A percentile compares a stretch with the other conserved stretches of the same genome.
Evolutionary conservation across 306 rosid species (phyloP).

Genomic region (Sphenostylis stenocarpa): DNA sequence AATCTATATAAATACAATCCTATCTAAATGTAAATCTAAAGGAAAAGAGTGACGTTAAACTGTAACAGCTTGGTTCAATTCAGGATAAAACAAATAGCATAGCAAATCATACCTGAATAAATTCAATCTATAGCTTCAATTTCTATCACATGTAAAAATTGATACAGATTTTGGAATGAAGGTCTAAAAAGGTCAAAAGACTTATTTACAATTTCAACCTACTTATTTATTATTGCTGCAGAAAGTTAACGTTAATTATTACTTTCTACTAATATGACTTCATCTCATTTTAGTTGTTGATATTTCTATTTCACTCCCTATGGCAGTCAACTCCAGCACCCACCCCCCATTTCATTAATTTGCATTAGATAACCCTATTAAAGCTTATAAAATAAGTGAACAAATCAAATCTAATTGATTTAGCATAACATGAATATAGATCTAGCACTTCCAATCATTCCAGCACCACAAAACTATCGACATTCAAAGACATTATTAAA

Average conservation of each 20-base stretch:
- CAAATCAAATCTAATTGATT: background rate
- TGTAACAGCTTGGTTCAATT: background rate
- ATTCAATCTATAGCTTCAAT: background rate
- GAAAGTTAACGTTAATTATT: background rate
- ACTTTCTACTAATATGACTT: background rate
- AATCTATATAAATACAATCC: background rate
- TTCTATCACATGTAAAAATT: background rate
- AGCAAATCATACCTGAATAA: background rate
- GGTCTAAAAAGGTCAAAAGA: background rate
- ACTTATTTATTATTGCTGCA: background rate
- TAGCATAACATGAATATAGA: background rate
- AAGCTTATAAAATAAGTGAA: background rate
- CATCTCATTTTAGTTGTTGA: background rate
- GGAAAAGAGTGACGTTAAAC: background rate
- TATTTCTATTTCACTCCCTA: background rate
- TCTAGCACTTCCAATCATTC: background rate
- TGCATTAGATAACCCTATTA: background rate
- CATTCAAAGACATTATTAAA: background rate
- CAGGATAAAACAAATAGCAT: background rate
- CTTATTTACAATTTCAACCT: background rate
- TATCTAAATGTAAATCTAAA: background rate
- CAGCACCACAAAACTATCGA: background rate
- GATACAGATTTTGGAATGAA: background rate
- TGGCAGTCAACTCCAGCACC: background rate
- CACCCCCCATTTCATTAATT: background rate